Percentiles rank a stretch among this genome's conserved stretches.
Conservation (phyloP, 768 basidiomycete species). For the Lactifluus subvellereus region DNA sequence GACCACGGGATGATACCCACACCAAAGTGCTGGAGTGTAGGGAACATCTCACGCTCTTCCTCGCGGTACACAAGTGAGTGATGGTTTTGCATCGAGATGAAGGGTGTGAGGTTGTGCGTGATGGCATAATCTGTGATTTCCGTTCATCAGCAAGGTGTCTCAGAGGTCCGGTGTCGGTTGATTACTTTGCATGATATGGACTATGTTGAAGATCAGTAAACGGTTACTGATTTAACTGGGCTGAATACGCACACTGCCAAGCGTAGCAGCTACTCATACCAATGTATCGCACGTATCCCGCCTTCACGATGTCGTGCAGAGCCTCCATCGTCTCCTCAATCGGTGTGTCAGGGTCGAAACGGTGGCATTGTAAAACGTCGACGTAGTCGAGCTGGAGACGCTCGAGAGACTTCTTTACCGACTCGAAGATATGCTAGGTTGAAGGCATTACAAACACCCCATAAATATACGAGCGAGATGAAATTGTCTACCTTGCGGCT, state of each 20-base stretch:
- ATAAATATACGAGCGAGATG: neutral
- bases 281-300: slow-evolving; percentile 35
- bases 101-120: slow-evolving; percentile 16
- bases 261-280: slow-evolving; percentile 30
- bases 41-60: slow-evolving; percentile 37
- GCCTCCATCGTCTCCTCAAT: slow-evolving; percentile 32
- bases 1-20: slow-evolving; percentile 23
- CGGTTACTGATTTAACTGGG: neutral
- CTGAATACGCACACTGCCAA: slow-evolving; percentile 28
- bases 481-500: slow-evolving; percentile 32
- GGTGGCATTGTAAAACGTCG: slow-evolving; percentile 59
- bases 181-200: slow-evolving; percentile 22
- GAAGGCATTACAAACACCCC: neutral
- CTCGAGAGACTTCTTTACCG: slow-evolving; percentile 54
- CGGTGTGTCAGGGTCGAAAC: slow-evolving; percentile 35
- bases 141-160: slow-evolving; percentile 16
- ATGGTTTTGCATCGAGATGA: slow-evolving; percentile 23
- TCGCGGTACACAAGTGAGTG: slow-evolving; percentile 37
- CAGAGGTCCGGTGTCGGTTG: neutral
- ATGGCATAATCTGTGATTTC: slow-evolving; percentile 23
- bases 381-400: slow-evolving; percentile 72
- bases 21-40: slow-evolving; percentile 25
- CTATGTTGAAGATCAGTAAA: slow-evolving; percentile 16
- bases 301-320: slow-evolving; percentile 37
- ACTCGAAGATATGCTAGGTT: slow-evolving; percentile 63